These are phyloP conservation scores for apple (Malus domestica) DNA, from an alignment of 306 rosid species.

Conservation along the genomic window ASM211411v1 NC_041799.1:41332001-41332500, in stretches of 20 bases:
- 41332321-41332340: too few relatives aligned
- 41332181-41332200: background rate
- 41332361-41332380: background rate
- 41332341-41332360: too few relatives aligned
- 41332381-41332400: too few relatives aligned
- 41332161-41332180: background rate
- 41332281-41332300: background rate
- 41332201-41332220: background rate
- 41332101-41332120: too few relatives aligned
- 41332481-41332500: background rate
- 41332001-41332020: too few relatives aligned
- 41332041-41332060: too few relatives aligned
- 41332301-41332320: too few relatives aligned
- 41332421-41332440: background rate
- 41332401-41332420: background rate
- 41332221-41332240: background rate
- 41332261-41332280: background rate
- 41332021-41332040: too few relatives aligned
- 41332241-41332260: background rate
- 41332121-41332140: background rate
- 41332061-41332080: too few relatives aligned
- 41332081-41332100: too few relatives aligned
- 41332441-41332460: background rate
- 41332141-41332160: background rate
- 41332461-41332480: background rate